Evolutionary conservation across 208 protist species (phyloP), one percentile per base, ranked within the genome.

Genomic region (Trypanosoma theileri): DNA sequence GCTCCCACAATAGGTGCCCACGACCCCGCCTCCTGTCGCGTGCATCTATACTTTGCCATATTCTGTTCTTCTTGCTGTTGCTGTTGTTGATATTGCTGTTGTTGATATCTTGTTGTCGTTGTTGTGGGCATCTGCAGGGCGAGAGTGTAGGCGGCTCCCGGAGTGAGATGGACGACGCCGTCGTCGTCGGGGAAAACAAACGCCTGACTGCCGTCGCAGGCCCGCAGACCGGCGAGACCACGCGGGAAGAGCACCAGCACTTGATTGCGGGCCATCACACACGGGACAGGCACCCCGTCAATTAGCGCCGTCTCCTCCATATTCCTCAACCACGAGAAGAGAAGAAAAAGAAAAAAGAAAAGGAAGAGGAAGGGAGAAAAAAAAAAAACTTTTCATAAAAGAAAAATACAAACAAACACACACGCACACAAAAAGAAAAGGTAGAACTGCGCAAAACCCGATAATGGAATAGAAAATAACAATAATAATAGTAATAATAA

Each of bases 201-300:
- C 6, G 45, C 48, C n/a, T 45, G n/a, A 9, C 28, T 65, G 0
- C 51, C 65, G 22, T 21, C 41, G 14, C 10, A 16, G 19, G 55
- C 62, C n/a, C 59, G 71, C 46, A 87, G 68, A 4, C 81, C 81
- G 3, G 68, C 21, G 16, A 88, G 28, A 19, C 78, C 78, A 14
- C 55, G 26, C 0, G 82, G 82, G 64, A 88, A 88, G 3, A 88
- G 46, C 4, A 66, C 57, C 8, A 16, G 51, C 10, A 75, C 66
- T 44, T 88, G 82, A 10, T n/a, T 42, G 10, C 50, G 48, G 3
- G 70, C 73, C 56, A 88, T 46, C 6, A 53, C 26, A 55, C 55
- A 61, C n/a, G 82, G 82, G 17, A 84, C 79, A 12, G 62, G 52
- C n/a, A 57, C 45, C 1, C 71, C 82, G 57, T 88, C 73, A 22